phyloP scores from a whole-genome alignment of 164 flowering plant genomes.

The Litsea cubeba region DNA sequence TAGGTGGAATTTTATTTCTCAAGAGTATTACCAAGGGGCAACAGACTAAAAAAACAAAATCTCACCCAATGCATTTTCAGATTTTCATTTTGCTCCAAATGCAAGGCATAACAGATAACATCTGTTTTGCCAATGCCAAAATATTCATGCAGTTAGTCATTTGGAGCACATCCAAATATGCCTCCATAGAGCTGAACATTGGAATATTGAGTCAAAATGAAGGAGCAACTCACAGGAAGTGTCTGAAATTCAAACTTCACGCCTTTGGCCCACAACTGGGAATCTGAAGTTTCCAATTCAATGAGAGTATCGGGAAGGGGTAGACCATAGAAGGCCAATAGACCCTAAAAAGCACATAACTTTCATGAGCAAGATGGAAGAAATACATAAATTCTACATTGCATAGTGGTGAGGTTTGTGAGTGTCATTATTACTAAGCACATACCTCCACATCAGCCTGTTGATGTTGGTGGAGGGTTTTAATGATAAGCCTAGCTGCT shows the following conservation, averaged over 20 bases:
- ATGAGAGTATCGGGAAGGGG: conserved; percentile 49
- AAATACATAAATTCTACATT: not conserved
- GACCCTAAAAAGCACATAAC: conserved; percentile 39
- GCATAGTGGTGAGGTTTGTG: not conserved
- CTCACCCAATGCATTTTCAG: not conserved
- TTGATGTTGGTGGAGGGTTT: conserved; percentile 57
- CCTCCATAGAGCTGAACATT: no score
- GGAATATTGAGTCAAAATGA: not conserved
- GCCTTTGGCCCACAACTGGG: conserved; percentile 39
- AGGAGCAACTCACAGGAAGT: conserved; percentile 45
- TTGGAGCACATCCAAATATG: not conserved
- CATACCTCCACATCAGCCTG: conserved; percentile 81
- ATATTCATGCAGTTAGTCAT: not conserved
- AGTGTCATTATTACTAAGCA: not conserved
- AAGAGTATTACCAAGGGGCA: not conserved
- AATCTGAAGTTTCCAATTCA: conserved; percentile 27
- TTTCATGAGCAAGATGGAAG: not conserved
- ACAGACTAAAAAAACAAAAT: not conserved
- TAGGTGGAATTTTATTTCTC: not conserved
- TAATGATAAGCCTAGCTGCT: conserved; percentile 61
- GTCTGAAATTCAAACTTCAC: conserved; percentile 62
- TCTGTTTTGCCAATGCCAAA: not conserved
- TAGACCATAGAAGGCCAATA: conserved; percentile 71
- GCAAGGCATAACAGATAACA: not conserved
- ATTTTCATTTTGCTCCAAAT: not conserved